Evolutionary conservation across 129 eudicot species (phyloP), one percentile per base, ranked within the genome.

Genomic region (Lactuca sativa): DNA sequence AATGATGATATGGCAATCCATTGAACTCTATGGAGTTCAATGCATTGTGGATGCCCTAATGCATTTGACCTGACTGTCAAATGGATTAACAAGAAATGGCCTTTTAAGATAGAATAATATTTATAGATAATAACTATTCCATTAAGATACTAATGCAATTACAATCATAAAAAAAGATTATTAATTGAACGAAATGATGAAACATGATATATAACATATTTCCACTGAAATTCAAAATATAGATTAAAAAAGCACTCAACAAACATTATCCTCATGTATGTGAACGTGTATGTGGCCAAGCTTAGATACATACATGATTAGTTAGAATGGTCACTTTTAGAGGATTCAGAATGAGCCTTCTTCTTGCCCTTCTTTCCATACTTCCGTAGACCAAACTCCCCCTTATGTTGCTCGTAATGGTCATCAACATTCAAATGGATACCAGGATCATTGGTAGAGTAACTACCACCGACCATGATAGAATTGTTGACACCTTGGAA

Each of bases 401-500:
- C 61, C n/a, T 15, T 34, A 13, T 47, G 43, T 4, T 69, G 51
- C 40, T 71, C 81, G 47, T 41, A 37, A 40, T 70, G 37, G 51
- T 90, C 95, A 4, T 86, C 34, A 57, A 90, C 43, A 61, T 91
- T 96, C 95, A 91, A 43, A 76, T 91, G 97, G 38, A 91, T 88
- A 5, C 97, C 97, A 0, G 97, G 96, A 78, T 91, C 93, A 48
- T 91, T 84, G 14, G 92, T 78, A 4, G 75, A 48, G 77, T 91
- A 91, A 64, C 82, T 82, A 10, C 93, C 90, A 6, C 77, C 95
- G 3, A 91, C 69, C 97, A 91, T 84, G 70, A 91, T 77, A 0
- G 96, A 91, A 32, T 91, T 91, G 73, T 91, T 91, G 67, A 88
- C 78, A 59, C 87, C 88, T 57, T 91, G 97, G 44, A 80, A 82